Base-by-base conservation (phyloP, 495 filamentous ascomycete species). In the Penicillium ochrochloron region DNA sequence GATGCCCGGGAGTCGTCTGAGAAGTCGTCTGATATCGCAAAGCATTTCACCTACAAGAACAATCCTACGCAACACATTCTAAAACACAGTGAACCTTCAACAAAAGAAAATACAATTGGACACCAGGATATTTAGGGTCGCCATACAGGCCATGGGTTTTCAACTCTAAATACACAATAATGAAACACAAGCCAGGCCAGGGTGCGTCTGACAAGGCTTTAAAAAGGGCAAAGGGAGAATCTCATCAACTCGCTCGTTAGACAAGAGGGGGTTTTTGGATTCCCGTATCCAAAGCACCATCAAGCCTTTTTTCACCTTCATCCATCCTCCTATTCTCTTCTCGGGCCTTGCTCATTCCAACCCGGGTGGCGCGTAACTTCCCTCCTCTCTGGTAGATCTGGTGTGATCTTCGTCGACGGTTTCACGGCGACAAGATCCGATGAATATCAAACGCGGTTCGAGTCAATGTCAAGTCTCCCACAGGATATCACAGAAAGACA, bases 81-180 rank as follows among this genome's bases (percentile, higher is more conserved):
- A 27, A 27, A 27, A 25, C 19, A 23, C 4, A 54, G 33, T 33
- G 4, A 27, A 27, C 25, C 37, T 41, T 21, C 56, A 58, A 58
- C 35, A 41, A 75, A 79, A 76, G 73, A 72, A 73, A 76, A 75
- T 78, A 75, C 75, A 76, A 70, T 77, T 76, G 75, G 61, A 62
- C 65, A 68, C 63, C 67, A 66, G 48, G 64, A 62, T 70, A 66
- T 70, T 65, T 70, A 70, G 64, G 61, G 64, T 62, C 60, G 67
- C 67, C 62, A 64, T 57, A 50, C 62, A 53, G 67, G 67, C 67
- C 66, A 73, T 67, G 70, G 60, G 70, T 68, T 74, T 79, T 78
- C 73, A 73, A 75, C 76, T 75, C 75, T 80, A 80, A 77, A 78
- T 80, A 80, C 78, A 80, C 78, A 80, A 78, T 80, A 80, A 76